phyloP scores from a whole-genome alignment of 805 yeast species.

The Yueomyces sinensis region DNA sequence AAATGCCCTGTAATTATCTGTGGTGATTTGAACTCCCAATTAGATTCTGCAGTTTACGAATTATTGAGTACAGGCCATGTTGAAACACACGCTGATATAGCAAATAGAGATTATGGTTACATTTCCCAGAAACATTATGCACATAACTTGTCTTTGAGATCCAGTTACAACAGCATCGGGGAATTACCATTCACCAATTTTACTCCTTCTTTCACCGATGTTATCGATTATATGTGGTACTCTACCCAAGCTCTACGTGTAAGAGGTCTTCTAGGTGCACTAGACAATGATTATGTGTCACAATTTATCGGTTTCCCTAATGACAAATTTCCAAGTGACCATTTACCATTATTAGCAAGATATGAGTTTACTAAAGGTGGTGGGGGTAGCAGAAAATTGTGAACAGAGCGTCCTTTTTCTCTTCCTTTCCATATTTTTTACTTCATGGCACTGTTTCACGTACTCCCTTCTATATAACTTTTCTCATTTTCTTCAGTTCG shows the following conservation, averaged over 20 bases:
- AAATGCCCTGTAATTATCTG: slow-evolving; percentile 71
- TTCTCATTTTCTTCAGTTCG: no score
- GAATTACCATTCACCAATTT: slow-evolving; percentile 91
- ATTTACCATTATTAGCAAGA: slow-evolving; percentile 72
- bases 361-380: slow-evolving; percentile 51
- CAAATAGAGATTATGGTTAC: slow-evolving; percentile 80
- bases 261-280: slow-evolving; percentile 72
- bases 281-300: slow-evolving; percentile 64
- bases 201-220: slow-evolving; percentile 87
- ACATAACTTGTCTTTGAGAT: slow-evolving; percentile 68
- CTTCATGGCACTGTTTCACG: no score
- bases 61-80: slow-evolving; percentile 71
- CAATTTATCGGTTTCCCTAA: slow-evolving; percentile 87
- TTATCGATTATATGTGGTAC: slow-evolving; percentile 93
- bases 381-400: slow-evolving; percentile 20
- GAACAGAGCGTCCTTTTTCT: neutral
- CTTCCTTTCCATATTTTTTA: no score
- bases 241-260: slow-evolving; percentile 71
- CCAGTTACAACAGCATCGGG: slow-evolving; percentile 73
- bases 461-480: no score
- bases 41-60: slow-evolving; percentile 85
- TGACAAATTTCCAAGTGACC: slow-evolving; percentile 89
- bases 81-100: slow-evolving; percentile 66
- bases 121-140: slow-evolving; percentile 81
- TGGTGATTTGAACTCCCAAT: slow-evolving; percentile 90